A percentile compares a stretch with the other conserved stretches of the same genome.
Conservation (phyloP, 768 basidiomycete species). For the Tricholoma hemisulphureum region DNA sequence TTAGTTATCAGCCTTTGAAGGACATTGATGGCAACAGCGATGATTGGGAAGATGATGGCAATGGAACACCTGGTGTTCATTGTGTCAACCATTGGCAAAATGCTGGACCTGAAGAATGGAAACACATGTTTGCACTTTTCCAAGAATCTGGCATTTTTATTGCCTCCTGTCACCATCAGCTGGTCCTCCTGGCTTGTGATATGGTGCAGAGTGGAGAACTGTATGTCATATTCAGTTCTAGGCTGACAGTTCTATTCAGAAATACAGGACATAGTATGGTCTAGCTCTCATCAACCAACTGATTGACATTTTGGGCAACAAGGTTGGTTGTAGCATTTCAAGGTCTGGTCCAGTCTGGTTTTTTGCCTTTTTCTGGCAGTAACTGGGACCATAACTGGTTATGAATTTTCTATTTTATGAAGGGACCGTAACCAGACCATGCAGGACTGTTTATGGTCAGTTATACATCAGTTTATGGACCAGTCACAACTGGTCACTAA, state of each 20-base stretch:
- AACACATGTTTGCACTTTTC: slow-evolving; percentile 19
- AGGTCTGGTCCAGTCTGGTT: no score
- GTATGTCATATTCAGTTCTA: slow-evolving; percentile 26
- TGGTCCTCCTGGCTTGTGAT: slow-evolving; percentile 14
- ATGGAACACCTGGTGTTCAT: not conserved
- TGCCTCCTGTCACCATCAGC: slow-evolving; percentile 17
- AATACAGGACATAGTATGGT: slow-evolving; percentile 15
- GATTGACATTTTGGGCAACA: slow-evolving; percentile 3
- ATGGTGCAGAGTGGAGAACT: slow-evolving; percentile 16
- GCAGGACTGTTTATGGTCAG: no score
- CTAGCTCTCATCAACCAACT: slow-evolving; percentile 12
- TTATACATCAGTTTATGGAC: no score
- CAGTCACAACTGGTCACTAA: no score
- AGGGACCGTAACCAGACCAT: no score
- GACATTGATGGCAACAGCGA: not conserved
- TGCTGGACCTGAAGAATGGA: not conserved
- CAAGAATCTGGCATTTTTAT: slow-evolving; percentile 23
- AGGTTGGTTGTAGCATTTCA: no score
- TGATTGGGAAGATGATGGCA: not conserved
- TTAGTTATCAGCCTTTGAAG: not conserved
- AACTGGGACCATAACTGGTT: no score
- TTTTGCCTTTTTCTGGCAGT: no score
- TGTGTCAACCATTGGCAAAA: not conserved
- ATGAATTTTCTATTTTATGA: no score
- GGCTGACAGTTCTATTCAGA: not conserved